Conservation (phyloP, 164 flowering plant species). For the Magnolia officinalis region DNA sequence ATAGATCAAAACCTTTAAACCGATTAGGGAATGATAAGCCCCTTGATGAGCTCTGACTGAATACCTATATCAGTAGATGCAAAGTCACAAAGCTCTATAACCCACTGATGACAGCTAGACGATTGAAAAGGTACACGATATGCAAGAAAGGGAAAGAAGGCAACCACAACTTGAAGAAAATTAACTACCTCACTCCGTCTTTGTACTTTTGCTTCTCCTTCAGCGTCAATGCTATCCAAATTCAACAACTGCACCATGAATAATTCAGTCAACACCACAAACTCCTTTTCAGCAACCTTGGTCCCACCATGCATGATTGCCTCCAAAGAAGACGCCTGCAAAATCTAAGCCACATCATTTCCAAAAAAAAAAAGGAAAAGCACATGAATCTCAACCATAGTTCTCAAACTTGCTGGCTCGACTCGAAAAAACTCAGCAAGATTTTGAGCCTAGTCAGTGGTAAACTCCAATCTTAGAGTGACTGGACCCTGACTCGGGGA, state of each 20-base stretch:
- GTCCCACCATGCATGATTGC: conserved; percentile 39
- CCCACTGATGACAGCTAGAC: neutral
- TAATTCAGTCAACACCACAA: conserved; percentile 50
- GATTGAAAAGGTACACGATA: neutral
- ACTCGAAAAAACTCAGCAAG: too few species aligned
- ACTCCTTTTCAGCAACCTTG: conserved; percentile 53
- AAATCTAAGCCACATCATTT: neutral
- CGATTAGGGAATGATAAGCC: too few species aligned
- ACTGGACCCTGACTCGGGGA: too few species aligned
- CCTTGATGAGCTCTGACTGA: too few species aligned
- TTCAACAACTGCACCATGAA: conserved; percentile 65
- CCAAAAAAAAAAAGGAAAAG: neutral
- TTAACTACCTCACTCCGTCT: conserved; percentile 57
- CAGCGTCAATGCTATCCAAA: conserved; percentile 73
- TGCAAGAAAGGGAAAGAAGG: neutral
- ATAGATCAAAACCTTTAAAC: too few species aligned
- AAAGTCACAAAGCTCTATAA: neutral
- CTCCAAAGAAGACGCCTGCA: conserved; percentile 54
- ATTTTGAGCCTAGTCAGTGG: too few species aligned
- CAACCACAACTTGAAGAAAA: too few species aligned
- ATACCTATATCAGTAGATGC: neutral
- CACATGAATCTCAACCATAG: neutral
- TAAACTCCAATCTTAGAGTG: too few species aligned
- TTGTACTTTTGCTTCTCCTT: conserved; percentile 73
- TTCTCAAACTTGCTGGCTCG: neutral